A percentile compares a stretch with the other conserved stretches of the same genome.
Conservation (phyloP, 257 asterid genomes). For the Salvia miltiorrhiza region DNA sequence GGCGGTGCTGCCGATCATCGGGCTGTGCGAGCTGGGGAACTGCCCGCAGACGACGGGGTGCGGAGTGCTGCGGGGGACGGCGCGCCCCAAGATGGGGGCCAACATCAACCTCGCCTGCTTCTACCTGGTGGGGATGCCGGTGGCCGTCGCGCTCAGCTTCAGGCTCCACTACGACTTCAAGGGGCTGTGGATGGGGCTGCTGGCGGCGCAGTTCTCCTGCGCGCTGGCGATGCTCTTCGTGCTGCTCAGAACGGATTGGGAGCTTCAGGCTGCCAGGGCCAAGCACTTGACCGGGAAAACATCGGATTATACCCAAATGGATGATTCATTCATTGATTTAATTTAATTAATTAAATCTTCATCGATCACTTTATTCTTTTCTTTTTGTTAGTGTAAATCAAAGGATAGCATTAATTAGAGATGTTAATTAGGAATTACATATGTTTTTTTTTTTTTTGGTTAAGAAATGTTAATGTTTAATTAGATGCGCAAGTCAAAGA, state of each 20-base stretch:
- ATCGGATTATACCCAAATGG: conserved; percentile 18
- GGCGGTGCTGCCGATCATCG: conserved; percentile 47
- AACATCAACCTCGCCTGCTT: conserved; percentile 58
- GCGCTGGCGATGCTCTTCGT: conserved; percentile 47
- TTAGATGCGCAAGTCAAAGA: conserved; percentile 5
- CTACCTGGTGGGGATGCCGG: conserved; percentile 58
- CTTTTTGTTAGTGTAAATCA: not conserved
- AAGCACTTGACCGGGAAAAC: conserved; percentile 38
- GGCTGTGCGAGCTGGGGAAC: conserved; percentile 66
- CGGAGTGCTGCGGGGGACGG: conserved; percentile 57
- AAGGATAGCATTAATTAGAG: not conserved
- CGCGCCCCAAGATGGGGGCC: conserved; percentile 56
- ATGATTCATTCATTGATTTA: conserved; percentile 33
- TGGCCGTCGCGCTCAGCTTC: conserved; percentile 45
- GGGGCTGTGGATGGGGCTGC: conserved; percentile 58
- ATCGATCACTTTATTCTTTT: not conserved
- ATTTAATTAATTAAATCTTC: not conserved
- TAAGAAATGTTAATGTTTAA: not conserved
- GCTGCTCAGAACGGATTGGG: conserved; percentile 51
- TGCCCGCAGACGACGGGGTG: conserved; percentile 63
- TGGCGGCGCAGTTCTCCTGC: conserved; percentile 58
- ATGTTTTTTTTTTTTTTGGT: not conserved
- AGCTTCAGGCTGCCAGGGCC: conserved; percentile 44
- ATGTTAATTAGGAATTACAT: not conserved
- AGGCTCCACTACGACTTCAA: conserved; percentile 32